A percentile compares a stretch with the other conserved stretches of the same genome.
These are phyloP conservation scores for Ploettnerulaceae sp. DNA, from an alignment of 2,329 filamentous ascomycete species.

Conservation along the genomic window DNA sequence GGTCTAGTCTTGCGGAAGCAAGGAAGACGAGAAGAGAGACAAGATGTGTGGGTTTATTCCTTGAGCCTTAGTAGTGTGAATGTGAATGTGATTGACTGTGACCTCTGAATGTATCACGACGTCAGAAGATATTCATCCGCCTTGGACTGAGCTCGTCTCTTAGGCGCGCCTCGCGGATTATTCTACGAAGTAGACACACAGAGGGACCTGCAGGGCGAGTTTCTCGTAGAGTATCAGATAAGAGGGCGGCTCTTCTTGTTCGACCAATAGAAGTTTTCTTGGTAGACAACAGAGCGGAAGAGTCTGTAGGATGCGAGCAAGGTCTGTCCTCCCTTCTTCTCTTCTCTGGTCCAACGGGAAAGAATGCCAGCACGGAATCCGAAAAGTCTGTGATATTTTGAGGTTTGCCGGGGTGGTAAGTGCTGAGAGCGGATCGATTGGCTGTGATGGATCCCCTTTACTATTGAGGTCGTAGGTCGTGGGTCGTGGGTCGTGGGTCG, in stretches of 20 bases:
- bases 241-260: slow-evolving; percentile 1
- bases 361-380: too few species aligned
- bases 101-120: background rate
- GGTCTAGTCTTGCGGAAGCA: too few species aligned
- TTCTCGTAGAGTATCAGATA: background rate
- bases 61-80: too few species aligned
- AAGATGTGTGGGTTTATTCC: too few species aligned
- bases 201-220: background rate
- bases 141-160: background rate
- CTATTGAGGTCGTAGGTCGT: background rate
- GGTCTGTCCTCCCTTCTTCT: too few species aligned
- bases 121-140: background rate
- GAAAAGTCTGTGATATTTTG: too few species aligned
- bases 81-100: too few species aligned
- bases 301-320: too few species aligned
- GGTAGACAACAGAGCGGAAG: too few species aligned
- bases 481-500: background rate
- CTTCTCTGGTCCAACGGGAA: too few species aligned
- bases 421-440: slow-evolving; percentile 1
- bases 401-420: slow-evolving; percentile 2
- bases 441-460: background rate
- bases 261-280: background rate
- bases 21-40: too few species aligned
- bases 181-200: too few species aligned
- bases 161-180: background rate